These are phyloP conservation scores for Aspergillus conjunctus DNA, from an alignment of 495 filamentous ascomycete species.

Conservation along the genomic window DNA sequence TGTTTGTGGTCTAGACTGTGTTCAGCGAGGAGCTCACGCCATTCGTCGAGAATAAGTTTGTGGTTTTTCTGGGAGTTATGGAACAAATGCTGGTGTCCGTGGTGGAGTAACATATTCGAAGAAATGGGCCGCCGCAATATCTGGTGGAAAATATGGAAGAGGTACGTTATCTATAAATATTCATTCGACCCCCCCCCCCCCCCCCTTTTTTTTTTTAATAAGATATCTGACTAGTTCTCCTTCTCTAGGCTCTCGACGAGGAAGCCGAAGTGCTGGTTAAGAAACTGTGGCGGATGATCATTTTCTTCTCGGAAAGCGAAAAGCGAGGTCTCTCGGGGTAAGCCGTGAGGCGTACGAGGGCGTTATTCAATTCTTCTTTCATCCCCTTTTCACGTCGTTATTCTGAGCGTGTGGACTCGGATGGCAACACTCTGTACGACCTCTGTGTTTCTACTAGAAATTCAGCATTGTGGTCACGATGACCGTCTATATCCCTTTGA, in stretches of 20 bases:
- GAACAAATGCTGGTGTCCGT: too few species aligned
- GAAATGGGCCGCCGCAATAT: too few species aligned
- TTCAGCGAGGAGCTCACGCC: too few species aligned
- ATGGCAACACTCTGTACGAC: neutral
- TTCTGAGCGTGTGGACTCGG: neutral
- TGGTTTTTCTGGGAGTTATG: too few species aligned
- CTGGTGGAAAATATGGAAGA: too few species aligned
- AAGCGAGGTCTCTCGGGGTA: slow-evolving; percentile 81
- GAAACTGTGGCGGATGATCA: slow-evolving; percentile 98
- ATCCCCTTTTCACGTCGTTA: neutral
- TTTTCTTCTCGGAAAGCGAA: slow-evolving; percentile 96
- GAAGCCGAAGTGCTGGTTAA: slow-evolving; percentile 92
- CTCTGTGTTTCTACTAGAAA: neutral
- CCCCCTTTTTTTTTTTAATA: slow-evolving; percentile 8
- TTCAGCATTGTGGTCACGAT: neutral
- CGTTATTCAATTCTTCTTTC: neutral
- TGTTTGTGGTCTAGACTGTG: too few species aligned
- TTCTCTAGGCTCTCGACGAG: slow-evolving; percentile 78
- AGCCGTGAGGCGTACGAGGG: neutral
- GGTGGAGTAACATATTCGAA: too few species aligned
- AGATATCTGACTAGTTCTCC: slow-evolving; percentile 35
- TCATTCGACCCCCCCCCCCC: too few species aligned
- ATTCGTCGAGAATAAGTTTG: too few species aligned
- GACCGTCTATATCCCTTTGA: too few species aligned
- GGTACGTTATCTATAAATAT: too few species aligned